phyloP scores from a whole-genome alignment of 495 filamentous ascomycete species.

The Penicillium canariense region DNA sequence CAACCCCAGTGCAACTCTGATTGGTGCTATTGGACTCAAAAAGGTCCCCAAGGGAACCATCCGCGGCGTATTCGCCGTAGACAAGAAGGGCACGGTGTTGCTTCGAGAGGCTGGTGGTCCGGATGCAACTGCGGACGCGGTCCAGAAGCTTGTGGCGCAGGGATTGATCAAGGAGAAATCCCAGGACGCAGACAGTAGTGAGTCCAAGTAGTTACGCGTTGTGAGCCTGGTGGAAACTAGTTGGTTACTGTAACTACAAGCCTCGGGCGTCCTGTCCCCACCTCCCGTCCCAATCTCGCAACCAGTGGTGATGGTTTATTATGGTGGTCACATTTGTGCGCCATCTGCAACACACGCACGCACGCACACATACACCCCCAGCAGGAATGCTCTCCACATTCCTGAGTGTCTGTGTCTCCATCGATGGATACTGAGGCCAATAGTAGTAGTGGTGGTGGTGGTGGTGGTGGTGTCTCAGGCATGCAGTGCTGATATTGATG shows the following conservation, averaged over 20 bases:
- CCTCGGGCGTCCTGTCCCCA: no score
- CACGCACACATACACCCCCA: background rate
- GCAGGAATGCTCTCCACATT: background rate
- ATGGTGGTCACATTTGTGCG: background rate
- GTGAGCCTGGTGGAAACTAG: background rate
- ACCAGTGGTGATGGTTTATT: background rate
- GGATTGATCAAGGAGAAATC: slow-evolving; percentile 5
- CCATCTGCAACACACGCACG: background rate
- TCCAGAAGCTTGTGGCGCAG: slow-evolving; percentile 34
- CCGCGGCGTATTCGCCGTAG: slow-evolving; percentile 82
- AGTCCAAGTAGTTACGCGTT: slow-evolving; percentile 5
- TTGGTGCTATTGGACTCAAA: slow-evolving; percentile 71
- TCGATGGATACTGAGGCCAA: background rate
- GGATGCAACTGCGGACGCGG: slow-evolving; percentile 48
- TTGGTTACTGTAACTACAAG: no score
- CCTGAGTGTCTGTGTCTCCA: background rate
- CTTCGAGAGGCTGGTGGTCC: slow-evolving; percentile 45
- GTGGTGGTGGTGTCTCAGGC: no score
- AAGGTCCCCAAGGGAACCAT: slow-evolving; percentile 73
- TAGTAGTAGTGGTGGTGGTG: background rate
- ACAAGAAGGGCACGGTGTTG: slow-evolving; percentile 59
- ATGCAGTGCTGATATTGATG: no score
- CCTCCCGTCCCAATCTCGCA: background rate
- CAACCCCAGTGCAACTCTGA: slow-evolving; percentile 69
- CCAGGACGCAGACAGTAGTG: slow-evolving; percentile 8